phyloP scores from a whole-genome alignment of 148 eudicot species.

The Nepenthes gracilis region DNA sequence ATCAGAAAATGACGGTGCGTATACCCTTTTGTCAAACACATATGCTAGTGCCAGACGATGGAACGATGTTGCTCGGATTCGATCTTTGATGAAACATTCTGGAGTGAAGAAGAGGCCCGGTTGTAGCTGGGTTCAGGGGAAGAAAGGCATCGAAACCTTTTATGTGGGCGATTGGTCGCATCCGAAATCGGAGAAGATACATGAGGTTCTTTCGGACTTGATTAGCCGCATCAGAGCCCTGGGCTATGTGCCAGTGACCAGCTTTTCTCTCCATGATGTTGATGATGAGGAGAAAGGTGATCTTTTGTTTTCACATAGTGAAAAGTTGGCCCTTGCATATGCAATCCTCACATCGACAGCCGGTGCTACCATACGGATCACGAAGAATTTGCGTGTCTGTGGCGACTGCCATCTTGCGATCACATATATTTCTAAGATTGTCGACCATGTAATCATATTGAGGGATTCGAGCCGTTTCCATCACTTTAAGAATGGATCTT shows the following conservation, averaged over 20 bases:
- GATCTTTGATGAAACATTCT: slow-evolving; percentile 48
- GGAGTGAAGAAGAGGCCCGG: slow-evolving; percentile 74
- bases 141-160: slow-evolving; percentile 43
- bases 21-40: slow-evolving; percentile 62
- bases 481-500: slow-evolving; percentile 66
- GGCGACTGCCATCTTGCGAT: slow-evolving; percentile 75
- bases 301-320: slow-evolving; percentile 65
- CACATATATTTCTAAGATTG: slow-evolving; percentile 44
- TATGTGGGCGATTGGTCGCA: slow-evolving; percentile 67
- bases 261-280: slow-evolving; percentile 72
- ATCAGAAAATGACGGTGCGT: slow-evolving; percentile 58
- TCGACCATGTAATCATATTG: slow-evolving; percentile 54
- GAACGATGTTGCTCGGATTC: slow-evolving; percentile 64
- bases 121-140: slow-evolving; percentile 83
- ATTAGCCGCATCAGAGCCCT: slow-evolving; percentile 40
- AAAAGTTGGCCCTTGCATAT: slow-evolving; percentile 77
- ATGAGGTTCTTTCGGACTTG: slow-evolving; percentile 43
- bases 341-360: slow-evolving; percentile 48
- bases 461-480: slow-evolving; percentile 85
- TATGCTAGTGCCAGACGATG: slow-evolving; percentile 62
- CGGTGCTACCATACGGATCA: slow-evolving; percentile 58
- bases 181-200: slow-evolving; percentile 44
- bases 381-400: slow-evolving; percentile 69
- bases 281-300: slow-evolving; percentile 81
- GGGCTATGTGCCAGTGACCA: slow-evolving; percentile 74